A percentile compares a stretch with the other conserved stretches of the same genome.
Evolutionary conservation across 345 rosid genomes (phyloP).

Genomic region (Salix arbutifolia): DNA sequence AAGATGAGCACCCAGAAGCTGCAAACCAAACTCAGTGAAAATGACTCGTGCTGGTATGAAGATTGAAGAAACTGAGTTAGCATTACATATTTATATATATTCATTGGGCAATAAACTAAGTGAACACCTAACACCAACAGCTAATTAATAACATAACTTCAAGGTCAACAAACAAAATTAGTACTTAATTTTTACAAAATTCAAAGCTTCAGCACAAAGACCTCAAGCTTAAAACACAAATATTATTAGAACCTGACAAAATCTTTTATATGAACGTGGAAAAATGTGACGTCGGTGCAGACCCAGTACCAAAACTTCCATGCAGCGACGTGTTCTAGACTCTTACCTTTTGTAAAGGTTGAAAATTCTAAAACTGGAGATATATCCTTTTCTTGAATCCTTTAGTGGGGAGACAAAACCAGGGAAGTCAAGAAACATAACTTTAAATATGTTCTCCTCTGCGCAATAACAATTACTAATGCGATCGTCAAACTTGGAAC

Average conservation of each 20-base stretch:
- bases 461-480: background rate
- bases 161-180: background rate
- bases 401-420: background rate
- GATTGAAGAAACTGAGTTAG: background rate
- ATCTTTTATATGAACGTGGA: background rate
- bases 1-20: background rate
- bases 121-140: background rate
- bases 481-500: constrained; percentile 2
- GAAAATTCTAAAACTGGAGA: background rate
- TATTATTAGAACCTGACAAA: background rate
- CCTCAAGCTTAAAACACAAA: background rate
- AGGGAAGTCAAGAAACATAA: constrained; percentile 1
- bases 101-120: background rate
- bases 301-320: background rate
- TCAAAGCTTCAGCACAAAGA: background rate
- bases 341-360: background rate
- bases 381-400: background rate
- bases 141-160: background rate
- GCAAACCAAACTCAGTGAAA: constrained; percentile 1
- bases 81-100: background rate
- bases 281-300: background rate
- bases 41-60: background rate
- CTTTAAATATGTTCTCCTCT: background rate
- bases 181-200: background rate
- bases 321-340: background rate